These are phyloP conservation scores for Candida qinlingensis DNA, from an alignment of 805 yeast genomes.

Conservation along the genomic window DNA sequence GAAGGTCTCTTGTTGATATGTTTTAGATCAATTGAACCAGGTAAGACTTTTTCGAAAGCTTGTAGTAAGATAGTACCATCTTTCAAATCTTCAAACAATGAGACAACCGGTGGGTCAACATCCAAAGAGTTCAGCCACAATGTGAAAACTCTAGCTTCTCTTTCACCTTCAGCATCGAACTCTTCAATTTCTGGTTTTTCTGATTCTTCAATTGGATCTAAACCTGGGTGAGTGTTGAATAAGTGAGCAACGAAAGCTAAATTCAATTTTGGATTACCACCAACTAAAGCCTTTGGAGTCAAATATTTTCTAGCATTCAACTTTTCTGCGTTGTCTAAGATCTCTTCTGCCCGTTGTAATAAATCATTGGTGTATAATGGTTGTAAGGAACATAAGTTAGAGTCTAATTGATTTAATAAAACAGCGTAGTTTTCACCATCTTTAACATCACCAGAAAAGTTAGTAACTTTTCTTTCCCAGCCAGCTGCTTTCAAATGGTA, in stretches of 20 bases:
- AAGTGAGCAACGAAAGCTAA: slow-evolving; percentile 96
- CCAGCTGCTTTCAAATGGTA: slow-evolving; percentile 91
- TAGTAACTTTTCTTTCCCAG: slow-evolving; percentile 78
- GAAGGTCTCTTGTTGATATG: slow-evolving; percentile 83
- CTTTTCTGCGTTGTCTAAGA: slow-evolving; percentile 81
- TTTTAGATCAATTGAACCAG: slow-evolving; percentile 78
- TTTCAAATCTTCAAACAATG: slow-evolving; percentile 88
- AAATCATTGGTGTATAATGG: slow-evolving; percentile 80
- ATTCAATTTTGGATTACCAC: slow-evolving; percentile 95
- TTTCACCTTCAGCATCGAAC: slow-evolving; percentile 98
- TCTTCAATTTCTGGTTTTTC: slow-evolving; percentile 95
- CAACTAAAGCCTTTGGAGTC: slow-evolving; percentile 87
- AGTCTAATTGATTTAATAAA: slow-evolving; percentile 80
- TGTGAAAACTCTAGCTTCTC: slow-evolving; percentile 98
- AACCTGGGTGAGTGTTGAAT: slow-evolving; percentile 94
- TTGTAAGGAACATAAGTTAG: slow-evolving; percentile 71
- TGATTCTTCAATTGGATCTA: slow-evolving; percentile 88
- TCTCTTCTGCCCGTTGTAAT: slow-evolving; percentile 79
- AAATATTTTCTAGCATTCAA: slow-evolving; percentile 90
- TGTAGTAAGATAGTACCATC: slow-evolving; percentile 87
- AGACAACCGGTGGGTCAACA: slow-evolving; percentile 90
- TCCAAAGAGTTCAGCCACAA: slow-evolving; percentile 95
- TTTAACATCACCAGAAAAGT: slow-evolving; percentile 81
- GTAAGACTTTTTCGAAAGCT: slow-evolving; percentile 93
- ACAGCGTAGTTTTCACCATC: slow-evolving; percentile 96